phyloP scores from a whole-genome alignment of 1,284 basidiomycete species.

The Chalciporus sp. region DNA sequence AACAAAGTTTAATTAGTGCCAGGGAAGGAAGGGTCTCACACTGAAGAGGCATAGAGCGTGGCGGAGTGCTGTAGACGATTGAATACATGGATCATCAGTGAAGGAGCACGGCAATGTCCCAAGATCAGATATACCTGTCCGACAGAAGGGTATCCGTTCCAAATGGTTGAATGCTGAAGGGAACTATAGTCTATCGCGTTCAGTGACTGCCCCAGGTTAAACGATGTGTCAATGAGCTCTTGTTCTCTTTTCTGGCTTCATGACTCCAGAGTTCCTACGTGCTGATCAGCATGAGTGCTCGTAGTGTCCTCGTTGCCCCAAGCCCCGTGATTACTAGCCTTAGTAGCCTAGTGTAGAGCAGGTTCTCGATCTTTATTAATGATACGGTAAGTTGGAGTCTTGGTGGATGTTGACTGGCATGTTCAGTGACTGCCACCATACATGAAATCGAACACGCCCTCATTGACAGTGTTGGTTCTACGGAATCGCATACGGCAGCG shows the following conservation, averaged over 20 bases:
- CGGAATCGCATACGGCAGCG: no score
- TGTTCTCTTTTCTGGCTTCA: no score
- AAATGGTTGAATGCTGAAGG: slow-evolving; percentile 1
- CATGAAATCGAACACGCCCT: background rate
- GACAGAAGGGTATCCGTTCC: slow-evolving; percentile 1
- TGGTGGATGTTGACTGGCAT: no score
- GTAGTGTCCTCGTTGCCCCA: slow-evolving; percentile 25
- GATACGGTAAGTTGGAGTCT: no score
- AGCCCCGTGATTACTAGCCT: slow-evolving; percentile 4
- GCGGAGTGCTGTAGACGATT: slow-evolving; percentile 1
- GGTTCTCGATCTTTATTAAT: no score
- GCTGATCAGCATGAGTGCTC: slow-evolving; percentile 25
- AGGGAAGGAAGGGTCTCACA: no score
- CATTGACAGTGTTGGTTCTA: background rate
- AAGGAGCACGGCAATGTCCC: background rate
- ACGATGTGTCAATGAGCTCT: background rate
- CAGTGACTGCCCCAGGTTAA: background rate
- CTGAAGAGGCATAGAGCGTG: no score
- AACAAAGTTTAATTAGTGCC: slow-evolving; percentile 24
- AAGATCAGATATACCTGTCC: slow-evolving; percentile 18
- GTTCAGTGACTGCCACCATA: no score
- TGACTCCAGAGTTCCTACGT: background rate
- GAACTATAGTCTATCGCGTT: background rate
- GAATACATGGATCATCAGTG: slow-evolving; percentile 6
- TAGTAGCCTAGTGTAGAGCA: no score